A percentile compares a stretch with the other conserved stretches of the same genome.
phyloP scores from a whole-genome alignment of 2,329 filamentous ascomycete species.

The Sclerotinia sclerotiorum region DNA sequence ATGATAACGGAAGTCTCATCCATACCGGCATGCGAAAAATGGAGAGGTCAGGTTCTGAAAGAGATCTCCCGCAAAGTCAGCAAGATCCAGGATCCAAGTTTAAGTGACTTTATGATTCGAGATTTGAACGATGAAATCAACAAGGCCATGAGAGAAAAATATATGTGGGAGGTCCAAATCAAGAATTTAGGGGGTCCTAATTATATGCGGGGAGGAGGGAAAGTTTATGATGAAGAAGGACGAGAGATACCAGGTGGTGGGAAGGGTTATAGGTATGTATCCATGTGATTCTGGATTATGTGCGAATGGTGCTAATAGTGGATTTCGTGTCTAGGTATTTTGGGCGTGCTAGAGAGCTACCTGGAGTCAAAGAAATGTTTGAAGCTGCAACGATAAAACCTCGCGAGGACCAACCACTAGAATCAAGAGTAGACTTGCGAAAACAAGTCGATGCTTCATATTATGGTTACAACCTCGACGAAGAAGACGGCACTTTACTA shows the following conservation, averaged over 20 bases:
- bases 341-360: conserved; percentile 82
- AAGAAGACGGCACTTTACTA: conserved; percentile 81
- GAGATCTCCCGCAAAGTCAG: conserved; percentile 97
- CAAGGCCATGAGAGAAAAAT: conserved; percentile 97
- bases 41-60: conserved; percentile 95
- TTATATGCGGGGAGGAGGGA: conserved; percentile 60
- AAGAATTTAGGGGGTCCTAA: conserved; percentile 94
- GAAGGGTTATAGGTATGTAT: conserved; percentile 85
- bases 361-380: conserved; percentile 95
- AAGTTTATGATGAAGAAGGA: conserved; percentile 55
- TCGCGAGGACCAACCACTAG: conserved; percentile 61
- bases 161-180: conserved; percentile 98
- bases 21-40: conserved; percentile 90
- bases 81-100: conserved; percentile 84
- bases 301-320: conserved; percentile 20
- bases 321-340: conserved; percentile 72
- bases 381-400: conserved; percentile 66
- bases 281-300: not conserved
- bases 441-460: conserved; percentile 88
- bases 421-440: conserved; percentile 66
- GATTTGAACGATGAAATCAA: conserved; percentile 99
- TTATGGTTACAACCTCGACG: conserved; percentile 90
- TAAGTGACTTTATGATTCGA: conserved; percentile 96
- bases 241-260: conserved; percentile 64
- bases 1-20: conserved; percentile 82